Evolutionary conservation across 1,139 yeast genomes (phyloP), one percentile per base, ranked within the genome.

Genomic region (Debaryomyces singareniensis): DNA sequence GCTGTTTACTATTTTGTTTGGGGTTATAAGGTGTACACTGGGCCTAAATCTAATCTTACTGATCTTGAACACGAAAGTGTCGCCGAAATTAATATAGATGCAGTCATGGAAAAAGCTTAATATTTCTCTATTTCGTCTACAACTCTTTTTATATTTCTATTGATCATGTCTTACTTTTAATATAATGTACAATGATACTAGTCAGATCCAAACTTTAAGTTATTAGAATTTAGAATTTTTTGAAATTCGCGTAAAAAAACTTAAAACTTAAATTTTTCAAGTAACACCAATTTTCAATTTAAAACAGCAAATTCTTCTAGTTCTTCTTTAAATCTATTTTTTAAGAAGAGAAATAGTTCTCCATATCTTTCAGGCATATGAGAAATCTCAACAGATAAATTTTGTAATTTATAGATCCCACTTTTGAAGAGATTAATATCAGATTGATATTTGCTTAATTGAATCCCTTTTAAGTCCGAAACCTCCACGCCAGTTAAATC

Each of bases 1-100:
- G 41, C 61, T 33, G 31, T 61, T 5, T 74, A 70, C 44, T 74
- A 66, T 45, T 53, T 49, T 31, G 45, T 51, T 3, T 70, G 70
- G 43, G 76, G 74, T 32, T 64, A 59, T 12, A 28, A 26, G 14
- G 25, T 27, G 5, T 27, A 27, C 16, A 18, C 7, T 11, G 29
- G 29, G 7, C 29, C 69, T 6, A 57, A 51, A 36, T 50, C 62
- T n/a, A 60, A 61, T 35, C 48, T 61, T 30, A 43, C 31, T 3
- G 38, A 20, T 9, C 5, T 5, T 26, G 21, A 18, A 7, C 9
- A n/a, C n/a, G n/a, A 18, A 18, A n/a, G n/a, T n/a, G 9, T n/a
- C n/a, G n/a, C 21, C n/a, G n/a, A 7, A 7, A 18, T 18, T 7
- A 18, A 18, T n/a, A n/a, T 18, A 18, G 21, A 18, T 18, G 21